Conservation (phyloP, 1,284 basidiomycete genomes). For the Agaricales sp. region DNA sequence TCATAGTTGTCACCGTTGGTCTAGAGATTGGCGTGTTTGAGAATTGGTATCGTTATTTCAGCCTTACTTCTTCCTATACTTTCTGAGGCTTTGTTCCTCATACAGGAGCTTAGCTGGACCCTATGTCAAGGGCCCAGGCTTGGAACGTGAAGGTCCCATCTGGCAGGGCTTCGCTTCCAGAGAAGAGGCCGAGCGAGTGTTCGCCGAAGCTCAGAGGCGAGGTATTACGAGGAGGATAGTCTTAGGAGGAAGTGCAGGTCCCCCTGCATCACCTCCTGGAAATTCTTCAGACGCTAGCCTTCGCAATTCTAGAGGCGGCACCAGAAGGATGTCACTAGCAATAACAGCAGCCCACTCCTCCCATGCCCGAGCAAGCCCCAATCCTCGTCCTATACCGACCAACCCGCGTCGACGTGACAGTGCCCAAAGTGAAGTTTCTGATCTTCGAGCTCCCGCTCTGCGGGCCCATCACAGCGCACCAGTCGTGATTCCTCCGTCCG, state of each 20-base stretch:
- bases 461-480: background rate
- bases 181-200: background rate
- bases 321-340: too few relatives aligned
- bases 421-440: background rate
- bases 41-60: background rate
- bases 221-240: background rate
- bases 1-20: background rate
- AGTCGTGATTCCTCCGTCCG: background rate
- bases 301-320: background rate
- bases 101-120: background rate
- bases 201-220: background rate
- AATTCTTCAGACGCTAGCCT: background rate
- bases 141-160: background rate
- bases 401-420: background rate
- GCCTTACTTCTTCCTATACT: background rate
- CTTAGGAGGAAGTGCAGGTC: background rate
- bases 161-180: background rate
- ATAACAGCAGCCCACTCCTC: background rate
- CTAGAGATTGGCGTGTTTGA: background rate
- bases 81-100: background rate
- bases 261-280: background rate
- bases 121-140: background rate
- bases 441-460: background rate
- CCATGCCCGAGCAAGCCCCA: background rate
- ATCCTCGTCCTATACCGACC: background rate